Percentiles rank a stretch among this genome's conserved stretches.
These are phyloP conservation scores for Kluyveromyces sp. DNA, from an alignment of 1,139 yeast genomes.

Conservation along the genomic window DNA sequence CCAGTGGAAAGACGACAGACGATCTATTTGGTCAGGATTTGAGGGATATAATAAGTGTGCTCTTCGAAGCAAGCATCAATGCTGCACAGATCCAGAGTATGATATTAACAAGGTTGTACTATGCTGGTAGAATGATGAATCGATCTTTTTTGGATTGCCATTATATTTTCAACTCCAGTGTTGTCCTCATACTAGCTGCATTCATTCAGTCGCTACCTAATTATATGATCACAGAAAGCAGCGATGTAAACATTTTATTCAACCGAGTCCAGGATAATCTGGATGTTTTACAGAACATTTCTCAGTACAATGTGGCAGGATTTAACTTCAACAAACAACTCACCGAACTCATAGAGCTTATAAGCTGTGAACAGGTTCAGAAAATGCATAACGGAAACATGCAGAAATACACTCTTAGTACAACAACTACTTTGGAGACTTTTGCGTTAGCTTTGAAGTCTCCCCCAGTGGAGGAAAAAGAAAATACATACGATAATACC, in stretches of 20 bases:
- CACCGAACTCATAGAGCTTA: conserved; percentile 16
- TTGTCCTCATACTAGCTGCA: conserved; percentile 14
- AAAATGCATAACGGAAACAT: conserved; percentile 4
- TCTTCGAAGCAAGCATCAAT: conserved; percentile 15
- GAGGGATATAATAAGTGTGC: conserved; percentile 9
- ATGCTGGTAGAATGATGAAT: conserved; percentile 14
- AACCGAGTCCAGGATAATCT: conserved; percentile 14
- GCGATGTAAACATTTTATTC: conserved; percentile 12
- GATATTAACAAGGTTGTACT: conserved; percentile 13
- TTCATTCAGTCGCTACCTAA: conserved; percentile 14
- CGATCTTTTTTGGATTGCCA: conserved; percentile 17
- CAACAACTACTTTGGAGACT: neutral
- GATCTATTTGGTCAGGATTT: conserved; percentile 9
- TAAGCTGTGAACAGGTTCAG: conserved; percentile 14
- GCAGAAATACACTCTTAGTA: neutral
- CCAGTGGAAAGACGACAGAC: conserved; percentile 7
- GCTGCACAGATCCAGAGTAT: conserved; percentile 18
- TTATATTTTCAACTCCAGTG: conserved; percentile 16
- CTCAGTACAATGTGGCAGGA: conserved; percentile 16
- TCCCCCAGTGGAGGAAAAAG: neutral
- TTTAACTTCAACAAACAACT: conserved; percentile 15
- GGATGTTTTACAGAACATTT: conserved; percentile 13
- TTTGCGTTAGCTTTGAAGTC: neutral
- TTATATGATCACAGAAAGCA: conserved; percentile 7
- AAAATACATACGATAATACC: conserved; percentile 3